Evolutionary conservation across 2,329 filamentous ascomycete species (phyloP), one percentile per base, ranked within the genome.

Genomic region (Epichloe typhina): DNA sequence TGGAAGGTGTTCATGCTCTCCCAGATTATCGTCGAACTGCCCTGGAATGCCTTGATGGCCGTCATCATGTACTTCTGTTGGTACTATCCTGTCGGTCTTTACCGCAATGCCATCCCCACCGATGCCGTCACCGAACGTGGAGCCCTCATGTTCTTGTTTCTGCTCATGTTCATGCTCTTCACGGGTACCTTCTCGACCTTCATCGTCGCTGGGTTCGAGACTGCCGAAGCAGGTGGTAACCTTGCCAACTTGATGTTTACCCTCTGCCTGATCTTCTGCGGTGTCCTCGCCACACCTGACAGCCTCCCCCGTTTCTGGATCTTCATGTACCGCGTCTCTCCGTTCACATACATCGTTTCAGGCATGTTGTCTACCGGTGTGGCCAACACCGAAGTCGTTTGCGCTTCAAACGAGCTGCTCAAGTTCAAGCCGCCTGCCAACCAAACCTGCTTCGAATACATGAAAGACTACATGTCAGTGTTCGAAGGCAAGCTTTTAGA

Each of bases 1-100:
- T 94, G 88, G 88, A 82, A 85, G 63, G 80, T 88, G 5, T 94
- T 94, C 63, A 86, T 94, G 75, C 71, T 91, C 33, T 81, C 84
- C 52, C 86, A 90, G 65, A 85, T 95, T 56, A 69, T 89, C 33
- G 87, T 91, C 53, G 90, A 95, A 65, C 70, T 95, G 2, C 87
- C 88, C 0, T 95, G 86, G 83, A 88, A 94, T 63, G 77, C 82
- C 0, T 67, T 93, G 42, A 83, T 86, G 75, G 79, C 81, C 3
- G 74, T 83, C n/a, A 69, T 94, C 56, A 83, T 90, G 71, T 95
- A 74, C 72, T 75, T 88, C 61, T 82, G 75, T 64, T 91, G 86
- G 79, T 95, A 95, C 72, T 95, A 90, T 63, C 87, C 88, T 1
- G 79, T 94, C 50, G 87, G 86, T 2, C 76, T 93, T 9, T 81